Percentiles rank a stretch among this genome's conserved stretches.
Evolutionary conservation across 192 early-diverging fungal species (phyloP).

Genomic region (Coemansia sp.): DNA sequence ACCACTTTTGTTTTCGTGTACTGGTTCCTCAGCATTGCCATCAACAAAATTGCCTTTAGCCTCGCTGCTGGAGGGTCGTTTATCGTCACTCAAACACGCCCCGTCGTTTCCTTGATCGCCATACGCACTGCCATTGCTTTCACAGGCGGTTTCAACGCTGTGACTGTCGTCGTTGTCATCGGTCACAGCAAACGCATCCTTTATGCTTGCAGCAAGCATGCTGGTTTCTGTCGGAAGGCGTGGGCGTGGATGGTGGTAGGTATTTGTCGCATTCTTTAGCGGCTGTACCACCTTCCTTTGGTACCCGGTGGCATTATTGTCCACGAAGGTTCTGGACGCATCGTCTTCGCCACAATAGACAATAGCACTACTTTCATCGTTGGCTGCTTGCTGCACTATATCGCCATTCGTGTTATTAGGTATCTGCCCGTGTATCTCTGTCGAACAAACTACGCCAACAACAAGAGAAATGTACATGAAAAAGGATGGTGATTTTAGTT

Average conservation of each 20-base stretch:
- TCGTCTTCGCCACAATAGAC: no score
- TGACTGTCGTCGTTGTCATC: background rate
- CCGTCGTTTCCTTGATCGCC: background rate
- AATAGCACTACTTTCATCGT: background rate
- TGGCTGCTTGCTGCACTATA: background rate
- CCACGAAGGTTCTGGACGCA: background rate
- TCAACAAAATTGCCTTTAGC: background rate
- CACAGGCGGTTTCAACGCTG: background rate
- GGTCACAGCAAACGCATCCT: slow-evolving; percentile 2
- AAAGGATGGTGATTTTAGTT: background rate
- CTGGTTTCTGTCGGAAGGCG: background rate
- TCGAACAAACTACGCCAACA: background rate
- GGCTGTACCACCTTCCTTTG: background rate
- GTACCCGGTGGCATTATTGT: background rate
- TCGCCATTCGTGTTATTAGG: background rate
- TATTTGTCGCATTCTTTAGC: background rate
- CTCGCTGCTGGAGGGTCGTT: background rate
- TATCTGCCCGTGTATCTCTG: background rate
- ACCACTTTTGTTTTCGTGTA: slow-evolving; percentile 2
- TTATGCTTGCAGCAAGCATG: background rate
- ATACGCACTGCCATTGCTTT: background rate
- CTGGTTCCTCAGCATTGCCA: background rate
- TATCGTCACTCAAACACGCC: background rate
- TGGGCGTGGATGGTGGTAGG: background rate
- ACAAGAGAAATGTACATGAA: background rate